Percentiles rank a stretch among this genome's conserved stretches.
Evolutionary conservation across 805 yeast genomes (phyloP).

Genomic region (Torulaspora maleeae): DNA sequence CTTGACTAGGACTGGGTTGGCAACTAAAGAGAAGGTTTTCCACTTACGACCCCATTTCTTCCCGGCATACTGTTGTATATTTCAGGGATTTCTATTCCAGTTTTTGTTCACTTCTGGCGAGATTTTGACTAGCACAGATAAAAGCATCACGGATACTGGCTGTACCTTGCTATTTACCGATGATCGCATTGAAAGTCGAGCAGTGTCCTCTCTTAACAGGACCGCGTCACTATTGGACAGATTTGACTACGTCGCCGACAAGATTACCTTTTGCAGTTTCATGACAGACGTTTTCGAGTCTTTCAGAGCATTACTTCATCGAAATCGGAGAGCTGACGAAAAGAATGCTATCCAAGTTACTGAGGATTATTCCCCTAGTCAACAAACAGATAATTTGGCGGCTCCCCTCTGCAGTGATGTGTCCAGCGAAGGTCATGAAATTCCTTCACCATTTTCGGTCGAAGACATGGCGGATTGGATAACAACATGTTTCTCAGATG

Average conservation of each 20-base stretch:
- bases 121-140: background rate
- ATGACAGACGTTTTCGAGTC: conserved; percentile 14
- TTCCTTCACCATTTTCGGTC: background rate
- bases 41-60: conserved; percentile 11
- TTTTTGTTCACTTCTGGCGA: conserved; percentile 12
- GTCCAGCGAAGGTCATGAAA: background rate
- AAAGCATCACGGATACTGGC: background rate
- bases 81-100: conserved; percentile 14
- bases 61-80: conserved; percentile 14
- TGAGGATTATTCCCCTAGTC: background rate
- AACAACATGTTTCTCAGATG: conserved; percentile 12
- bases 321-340: background rate
- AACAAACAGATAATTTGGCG: background rate
- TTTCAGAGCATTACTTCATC: conserved; percentile 8
- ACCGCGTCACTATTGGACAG: conserved; percentile 3
- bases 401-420: background rate
- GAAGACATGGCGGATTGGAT: conserved; percentile 16
- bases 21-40: conserved; percentile 2
- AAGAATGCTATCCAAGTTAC: background rate
- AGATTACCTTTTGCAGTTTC: conserved; percentile 8
- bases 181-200: background rate
- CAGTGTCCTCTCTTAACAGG: conserved; percentile 3
- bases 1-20: conserved; percentile 6
- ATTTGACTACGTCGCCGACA: conserved; percentile 9
- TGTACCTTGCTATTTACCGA: background rate